Evolutionary conservation across 2,329 filamentous ascomycete species (phyloP), one percentile per base, ranked within the genome.

Genomic region (Kalaharituber pfeilii): DNA sequence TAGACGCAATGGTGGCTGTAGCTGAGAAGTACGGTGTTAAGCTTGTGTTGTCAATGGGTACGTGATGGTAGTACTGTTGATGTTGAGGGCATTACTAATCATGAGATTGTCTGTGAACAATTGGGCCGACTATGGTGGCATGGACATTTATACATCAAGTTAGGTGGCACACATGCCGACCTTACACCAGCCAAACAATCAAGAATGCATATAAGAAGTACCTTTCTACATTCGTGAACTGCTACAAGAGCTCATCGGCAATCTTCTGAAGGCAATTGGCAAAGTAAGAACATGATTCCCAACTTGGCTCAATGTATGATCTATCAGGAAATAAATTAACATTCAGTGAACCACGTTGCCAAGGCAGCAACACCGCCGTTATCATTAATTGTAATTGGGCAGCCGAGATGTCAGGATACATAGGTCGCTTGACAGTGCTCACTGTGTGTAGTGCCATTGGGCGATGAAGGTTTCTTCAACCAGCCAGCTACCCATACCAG

Each of bases 41-140:
- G 66, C 67, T 78, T 2, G 67, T 78, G 28, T 66, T 78, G 11
- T 69, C 74, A 0, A 62, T 78, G 55, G 77, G 74, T 0, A 78
- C 78, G 66, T 2, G 9, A 18, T 47, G 42, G 2, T 18, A 11
- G 2, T 18, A 49, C 44, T 49, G 13, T 13, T 5, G 6, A 22
- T 18, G 22, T 20, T 49, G 1, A 47, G 42, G 15, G 15, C 13
- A 22, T 22, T 49, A 13, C n/a, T 22, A 13, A 76, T 66, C 67
- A 77, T 1, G 66, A 77, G 26, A 65, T 77, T 9, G 69, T 73
- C 0, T 61, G 76, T 73, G 0, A 77, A 77, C 66, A 60, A 60
- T 52, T 78, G 75, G 75, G 74, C 74, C 5, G 74, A 77, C 53
- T 78, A 77, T 51, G 75, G 75, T 18, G 75, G 75, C n/a, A 76